phyloP scores from a whole-genome alignment of 2,329 filamentous ascomycete species.

The Aspergillus hortae region DNA sequence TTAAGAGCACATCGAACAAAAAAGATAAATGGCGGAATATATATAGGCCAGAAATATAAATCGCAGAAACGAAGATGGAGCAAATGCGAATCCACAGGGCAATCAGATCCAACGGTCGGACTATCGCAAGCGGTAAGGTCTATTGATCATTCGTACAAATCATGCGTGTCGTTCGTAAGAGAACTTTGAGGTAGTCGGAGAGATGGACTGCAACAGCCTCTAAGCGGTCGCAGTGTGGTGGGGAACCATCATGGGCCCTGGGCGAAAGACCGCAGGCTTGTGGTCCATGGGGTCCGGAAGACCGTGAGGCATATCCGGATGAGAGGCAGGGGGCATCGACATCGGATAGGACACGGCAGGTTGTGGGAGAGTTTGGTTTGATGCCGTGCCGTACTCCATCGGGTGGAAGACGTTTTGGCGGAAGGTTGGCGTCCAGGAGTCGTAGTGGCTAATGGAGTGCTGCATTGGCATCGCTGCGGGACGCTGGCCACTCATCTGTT shows the following conservation, averaged over 20 bases:
- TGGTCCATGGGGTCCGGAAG: constrained; percentile 13
- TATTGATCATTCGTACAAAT: constrained; percentile 21
- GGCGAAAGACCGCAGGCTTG: constrained; percentile 11
- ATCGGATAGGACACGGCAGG: constrained; percentile 27
- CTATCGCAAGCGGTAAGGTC: background rate
- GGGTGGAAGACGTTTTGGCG: constrained; percentile 32
- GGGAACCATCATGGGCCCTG: background rate
- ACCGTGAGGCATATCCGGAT: constrained; percentile 24
- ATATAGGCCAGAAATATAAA: constrained; percentile 20
- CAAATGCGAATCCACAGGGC: constrained; percentile 1
- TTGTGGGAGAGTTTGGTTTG: constrained; percentile 22
- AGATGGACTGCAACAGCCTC: background rate
- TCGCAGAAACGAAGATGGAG: constrained; percentile 5
- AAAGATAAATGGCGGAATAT: constrained; percentile 12
- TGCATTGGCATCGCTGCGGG: constrained; percentile 18
- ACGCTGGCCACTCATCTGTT: constrained; percentile 20
- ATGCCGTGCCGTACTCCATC: constrained; percentile 24
- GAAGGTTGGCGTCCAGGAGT: constrained; percentile 31
- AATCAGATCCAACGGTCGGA: constrained; percentile 12
- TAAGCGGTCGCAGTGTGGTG: background rate
- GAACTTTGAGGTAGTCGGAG: background rate
- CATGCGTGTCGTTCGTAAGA: background rate
- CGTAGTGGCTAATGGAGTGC: constrained; percentile 19
- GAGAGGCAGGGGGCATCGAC: constrained; percentile 16
- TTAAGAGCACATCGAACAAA: constrained; percentile 4